Evolutionary conservation across 1,284 basidiomycete genomes (phyloP), one percentile per base, ranked within the genome.

Genomic region (Ganoderma leucocontextum): DNA sequence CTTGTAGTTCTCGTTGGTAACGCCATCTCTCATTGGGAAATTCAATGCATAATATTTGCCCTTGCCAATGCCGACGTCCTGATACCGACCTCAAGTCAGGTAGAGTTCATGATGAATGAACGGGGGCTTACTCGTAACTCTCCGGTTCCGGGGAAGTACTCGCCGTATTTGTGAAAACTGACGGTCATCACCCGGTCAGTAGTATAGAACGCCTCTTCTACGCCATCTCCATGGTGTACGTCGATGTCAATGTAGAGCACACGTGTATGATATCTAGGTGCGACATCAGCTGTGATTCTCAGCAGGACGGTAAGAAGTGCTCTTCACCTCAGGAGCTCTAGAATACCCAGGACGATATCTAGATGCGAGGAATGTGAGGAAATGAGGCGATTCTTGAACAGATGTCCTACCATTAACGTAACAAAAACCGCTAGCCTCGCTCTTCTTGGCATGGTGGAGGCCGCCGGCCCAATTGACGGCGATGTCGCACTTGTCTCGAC

Each of bases 231-330:
- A 74, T 99, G 98, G 80, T 99, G 98, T 0, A 98, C 95, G 78
- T 99, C 98, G 70, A 99, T 98, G 78, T 99, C 98, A 75, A 99
- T 96, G 82, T 99, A 99, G 36, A 99, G 85, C 6, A 99, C 98
- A 44, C 98, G 89, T 25, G 91, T 89, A 78, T 99, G 97, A 80
- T 99, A 99, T 73, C 96, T 93, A 49, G 10, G 53, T 10, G 10
- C 13, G 9, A 15, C 29, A 67, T 58, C 36, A 60, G 13, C 22
- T 25, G 6, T 41, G 58, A 38, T n/a, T 5, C 19, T 39, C n/a
- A 15, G 2, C 7, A 41, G 12, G n/a, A 22, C 7, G 38, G 9
- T 12, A 41, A 7, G 4, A 12, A 7, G 58, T 41, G 4, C 1
- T 7, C 73, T 82, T 68, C 75, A 95, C 91, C 95, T 86, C 59